Percentiles rank a stretch among this genome's conserved stretches.
Conservation (phyloP, 2,329 filamentous ascomycete species). For the Pestalotiopsis sp. region DNA sequence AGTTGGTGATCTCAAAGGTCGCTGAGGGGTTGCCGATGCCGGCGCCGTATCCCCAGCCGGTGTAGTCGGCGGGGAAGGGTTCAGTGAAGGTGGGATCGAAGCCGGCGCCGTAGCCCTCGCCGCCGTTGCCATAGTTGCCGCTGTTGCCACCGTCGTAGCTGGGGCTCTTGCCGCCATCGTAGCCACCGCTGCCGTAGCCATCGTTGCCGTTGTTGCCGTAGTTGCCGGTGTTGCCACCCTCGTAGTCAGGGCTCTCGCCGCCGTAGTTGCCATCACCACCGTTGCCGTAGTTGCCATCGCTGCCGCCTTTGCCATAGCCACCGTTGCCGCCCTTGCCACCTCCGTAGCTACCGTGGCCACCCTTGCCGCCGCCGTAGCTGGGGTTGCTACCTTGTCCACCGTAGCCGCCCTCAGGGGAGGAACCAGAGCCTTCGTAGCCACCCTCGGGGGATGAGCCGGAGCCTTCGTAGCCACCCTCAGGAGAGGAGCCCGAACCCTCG, state of each 20-base stretch:
- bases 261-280: background rate
- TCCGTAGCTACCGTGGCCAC: background rate
- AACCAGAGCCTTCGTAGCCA: background rate
- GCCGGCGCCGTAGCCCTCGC: background rate
- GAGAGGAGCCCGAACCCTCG: background rate
- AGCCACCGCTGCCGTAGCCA: background rate
- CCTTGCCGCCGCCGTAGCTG: background rate
- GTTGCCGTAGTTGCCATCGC: background rate
- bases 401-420: background rate
- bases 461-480: background rate
- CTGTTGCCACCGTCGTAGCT: background rate
- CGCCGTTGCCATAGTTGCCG: background rate
- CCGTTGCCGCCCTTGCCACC: background rate
- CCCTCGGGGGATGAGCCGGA: background rate
- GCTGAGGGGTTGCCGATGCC: background rate
- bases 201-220: background rate
- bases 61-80: background rate
- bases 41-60: background rate
- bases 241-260: background rate
- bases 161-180: background rate
- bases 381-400: background rate
- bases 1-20: background rate
- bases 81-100: background rate
- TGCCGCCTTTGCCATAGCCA: background rate
- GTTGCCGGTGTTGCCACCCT: background rate